Evolutionary conservation across 805 yeast genomes (phyloP), one percentile per base, ranked within the genome.

Genomic region (Myxozyma monticola): DNA sequence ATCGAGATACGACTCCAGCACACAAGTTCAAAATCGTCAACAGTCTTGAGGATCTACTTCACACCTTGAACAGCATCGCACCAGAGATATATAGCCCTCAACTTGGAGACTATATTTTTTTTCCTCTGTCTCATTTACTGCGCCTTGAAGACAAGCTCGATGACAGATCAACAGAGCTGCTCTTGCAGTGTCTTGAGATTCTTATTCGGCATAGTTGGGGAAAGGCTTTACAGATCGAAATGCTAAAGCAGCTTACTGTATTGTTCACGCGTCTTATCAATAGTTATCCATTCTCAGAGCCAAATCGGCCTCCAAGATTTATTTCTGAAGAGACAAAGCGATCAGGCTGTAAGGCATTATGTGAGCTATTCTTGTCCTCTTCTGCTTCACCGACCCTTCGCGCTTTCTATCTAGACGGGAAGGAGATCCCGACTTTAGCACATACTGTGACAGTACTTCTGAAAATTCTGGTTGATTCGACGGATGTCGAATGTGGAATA

Each of bases 81-180:
- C 25, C 37, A 7, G 48, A 24, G 8, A 42, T 29, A n/a, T 48
- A 43, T 37, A 60, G 56, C 42, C 45, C 58, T 10, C 45, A 48
- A 10, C 60, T 82, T 17, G 84, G 84, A 0, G 85, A 83, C 53
- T 81, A 82, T 51, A 71, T 83, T 1, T 81, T 81, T 64, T 74
- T 80, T 10, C 88, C 89, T 0, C 59, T 84, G 2, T 74, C 80
- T 1, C 75, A 76, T 46, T 61, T 84, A 7, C 64, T 84, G 35
- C 76, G 76, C 48, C 75, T 75, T 37, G 73, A 73, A 1, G 54
- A 70, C 10, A 40, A 43, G n/a, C 61, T 81, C 1, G 72, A 76
- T 2, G 78, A 76, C 39, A 57, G 72, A 0, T 78, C 73, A 40
- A 66, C 74, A 1, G 81, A 78, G 49, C 65, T 68, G 24, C 62